Evolutionary conservation across 164 flowering plant genomes (phyloP), one percentile per base, ranked within the genome.

Genomic region (Echeveria elegans): DNA sequence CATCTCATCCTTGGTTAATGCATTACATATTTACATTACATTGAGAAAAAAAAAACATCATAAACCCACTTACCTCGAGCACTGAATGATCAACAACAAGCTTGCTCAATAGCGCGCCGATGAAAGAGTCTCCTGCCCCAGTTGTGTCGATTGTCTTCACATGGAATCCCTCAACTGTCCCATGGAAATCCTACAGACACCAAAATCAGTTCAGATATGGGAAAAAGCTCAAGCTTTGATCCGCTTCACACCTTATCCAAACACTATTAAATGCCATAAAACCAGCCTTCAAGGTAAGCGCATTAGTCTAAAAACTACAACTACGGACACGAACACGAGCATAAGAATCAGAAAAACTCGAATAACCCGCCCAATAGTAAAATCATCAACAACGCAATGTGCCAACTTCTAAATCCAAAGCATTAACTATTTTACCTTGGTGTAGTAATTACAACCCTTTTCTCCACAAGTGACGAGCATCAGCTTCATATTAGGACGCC

Each of bases 61-160:
- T 14, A 19, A 21, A 5, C 21, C 60, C 18, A 60, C 77, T 79
- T 76, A 88, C 98, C 73, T 89, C 82, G 15, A 94, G 76, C 1
- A 89, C 65, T n/a, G 88, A 75, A 15, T 63, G 84, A 59, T 89
- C 86, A 19, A 84, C 77, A 14, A 89, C 96, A 37, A 94, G 66
- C 77, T 82, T 88, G 77, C 71, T 24, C 5, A 94, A 77, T 1
- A 94, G 70, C 12, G 99, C 82, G 15, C 97, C 99, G 4, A 94
- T 81, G 59, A 88, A 94, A 1, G 99, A 79, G 65, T 94, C 99
- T 14, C 99, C 99, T 0, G 99, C 99, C 0, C 99, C 97, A 9
- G 99, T 94, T 47, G 97, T 94, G 71, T 94, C 99, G 18, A 94
- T 84, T 5, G 99, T 70, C 15, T 89, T 83, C 11, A 91, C 99